phyloP scores from a whole-genome alignment of 2,329 filamentous ascomycete species.

The Thielaviopsis cerberus region DNA sequence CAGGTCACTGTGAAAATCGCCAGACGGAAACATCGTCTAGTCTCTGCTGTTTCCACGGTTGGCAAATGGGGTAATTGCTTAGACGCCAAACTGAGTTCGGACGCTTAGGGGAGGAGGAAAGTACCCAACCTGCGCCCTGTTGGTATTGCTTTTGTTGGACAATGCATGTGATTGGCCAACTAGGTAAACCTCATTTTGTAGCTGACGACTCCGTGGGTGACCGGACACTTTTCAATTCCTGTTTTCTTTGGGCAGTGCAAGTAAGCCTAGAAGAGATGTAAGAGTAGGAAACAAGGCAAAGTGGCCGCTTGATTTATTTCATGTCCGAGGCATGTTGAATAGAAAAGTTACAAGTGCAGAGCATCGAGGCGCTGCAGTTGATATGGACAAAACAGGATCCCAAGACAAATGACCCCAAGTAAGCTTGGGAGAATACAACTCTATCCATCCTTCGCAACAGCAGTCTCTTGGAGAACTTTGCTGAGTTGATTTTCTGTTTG shows the following conservation, averaged over 20 bases:
- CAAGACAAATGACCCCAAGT: neutral
- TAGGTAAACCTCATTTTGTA: neutral
- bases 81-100: neutral
- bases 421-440: neutral
- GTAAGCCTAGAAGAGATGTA: neutral
- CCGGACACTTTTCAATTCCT: neutral
- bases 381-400: neutral
- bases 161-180: neutral
- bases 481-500: too few species aligned
- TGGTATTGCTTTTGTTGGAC: neutral
- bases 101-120: neutral
- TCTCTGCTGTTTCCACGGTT: too few species aligned
- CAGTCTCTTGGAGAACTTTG: too few species aligned
- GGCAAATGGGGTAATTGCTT: too few species aligned
- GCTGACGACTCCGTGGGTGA: neutral
- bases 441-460: neutral
- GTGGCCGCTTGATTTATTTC: too few species aligned
- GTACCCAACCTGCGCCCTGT: neutral
- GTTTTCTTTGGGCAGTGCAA: neutral
- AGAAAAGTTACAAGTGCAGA: too few species aligned
- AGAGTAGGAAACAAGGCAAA: too few species aligned
- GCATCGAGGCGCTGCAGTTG: too few species aligned
- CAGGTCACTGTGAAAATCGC: too few species aligned
- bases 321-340: too few species aligned
- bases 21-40: too few species aligned